Evolutionary conservation across 352 stramenopile species (phyloP).

Genomic region (Globisporangium emineosum): DNA sequence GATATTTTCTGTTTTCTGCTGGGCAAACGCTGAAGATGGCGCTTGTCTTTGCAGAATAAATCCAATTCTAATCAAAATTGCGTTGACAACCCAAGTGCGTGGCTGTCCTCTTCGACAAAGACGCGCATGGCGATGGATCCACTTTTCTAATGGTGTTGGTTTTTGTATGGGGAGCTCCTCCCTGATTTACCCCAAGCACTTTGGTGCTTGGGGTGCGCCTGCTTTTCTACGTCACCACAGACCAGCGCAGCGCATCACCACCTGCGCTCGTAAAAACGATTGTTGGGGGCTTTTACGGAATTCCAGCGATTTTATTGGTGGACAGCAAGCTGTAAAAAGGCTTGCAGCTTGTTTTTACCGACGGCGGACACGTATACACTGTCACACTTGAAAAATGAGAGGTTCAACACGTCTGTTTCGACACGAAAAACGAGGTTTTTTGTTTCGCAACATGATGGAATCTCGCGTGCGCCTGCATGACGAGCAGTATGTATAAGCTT

Average conservation of each 20-base stretch:
- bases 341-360: conserved; percentile 4
- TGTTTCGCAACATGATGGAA: no score
- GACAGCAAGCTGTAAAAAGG: neutral
- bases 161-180: neutral
- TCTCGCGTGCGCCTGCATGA: no score
- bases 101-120: neutral
- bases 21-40: neutral
- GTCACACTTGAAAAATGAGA: conserved; percentile 11
- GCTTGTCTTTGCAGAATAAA: neutral
- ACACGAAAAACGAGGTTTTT: neutral
- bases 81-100: neutral
- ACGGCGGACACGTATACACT: conserved; percentile 5
- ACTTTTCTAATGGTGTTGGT: neutral
- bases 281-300: neutral
- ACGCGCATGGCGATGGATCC: neutral
- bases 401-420: conserved; percentile 5
- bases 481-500: neutral
- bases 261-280: neutral
- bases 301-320: conserved; percentile 1
- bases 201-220: conserved; percentile 13
- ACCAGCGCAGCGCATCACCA: conserved; percentile 5
- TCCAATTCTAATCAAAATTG: no score
- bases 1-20: neutral
- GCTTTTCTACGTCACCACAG: conserved; percentile 15
- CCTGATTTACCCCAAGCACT: neutral